Evolutionary conservation across 495 filamentous ascomycete genomes (phyloP), one percentile per base, ranked within the genome.

Genomic region (Trichoderma virens): DNA sequence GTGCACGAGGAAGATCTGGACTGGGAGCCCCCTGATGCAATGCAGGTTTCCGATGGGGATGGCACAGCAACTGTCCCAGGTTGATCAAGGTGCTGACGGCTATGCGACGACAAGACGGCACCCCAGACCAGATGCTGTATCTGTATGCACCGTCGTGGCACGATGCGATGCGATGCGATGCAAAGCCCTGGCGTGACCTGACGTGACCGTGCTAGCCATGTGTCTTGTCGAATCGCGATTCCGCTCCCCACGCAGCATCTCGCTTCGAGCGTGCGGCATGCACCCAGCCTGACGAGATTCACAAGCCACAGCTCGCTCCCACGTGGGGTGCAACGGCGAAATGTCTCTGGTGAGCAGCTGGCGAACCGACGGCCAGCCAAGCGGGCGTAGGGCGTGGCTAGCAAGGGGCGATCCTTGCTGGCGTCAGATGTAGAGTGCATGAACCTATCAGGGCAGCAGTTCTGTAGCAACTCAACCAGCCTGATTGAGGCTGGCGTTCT

Each of bases 351-450:
- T 47, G 43, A 47, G 16, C 16, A 47, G 43, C 43, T 47, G 43
- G 18, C 18, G 18, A 20, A 47, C 18, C 43, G 20, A 9, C 23
- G 25, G 25, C 23, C 23, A 30, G 27, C 3, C 51, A 11, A 56
- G 51, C 51, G 51, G 51, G 51, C 51, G 51, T 56, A 56, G 51
- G 51, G 51, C 51, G 51, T 56, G 25, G 27, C 51, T 56, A 56
- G 51, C 51, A 56, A 30, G 51, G 51, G 51, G 51, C 27, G 25
- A 56, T 56, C 51, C 51, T 56, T 56, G 51, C 25, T 28, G 45
- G 18, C 45, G 51, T 56, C 51, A 14, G 51, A 56, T 30, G 51
- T 28, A 56, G 51, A 56, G 25, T 30, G 51, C 51, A 56, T 28
- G 23, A 30, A 30, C 51, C 51, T n/a, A 8, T 56, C 7, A 30